Percentiles rank a stretch among this genome's conserved stretches.
Conservation (phyloP, 2,329 filamentous ascomycete genomes). For the Claviceps quebecensis region DNA sequence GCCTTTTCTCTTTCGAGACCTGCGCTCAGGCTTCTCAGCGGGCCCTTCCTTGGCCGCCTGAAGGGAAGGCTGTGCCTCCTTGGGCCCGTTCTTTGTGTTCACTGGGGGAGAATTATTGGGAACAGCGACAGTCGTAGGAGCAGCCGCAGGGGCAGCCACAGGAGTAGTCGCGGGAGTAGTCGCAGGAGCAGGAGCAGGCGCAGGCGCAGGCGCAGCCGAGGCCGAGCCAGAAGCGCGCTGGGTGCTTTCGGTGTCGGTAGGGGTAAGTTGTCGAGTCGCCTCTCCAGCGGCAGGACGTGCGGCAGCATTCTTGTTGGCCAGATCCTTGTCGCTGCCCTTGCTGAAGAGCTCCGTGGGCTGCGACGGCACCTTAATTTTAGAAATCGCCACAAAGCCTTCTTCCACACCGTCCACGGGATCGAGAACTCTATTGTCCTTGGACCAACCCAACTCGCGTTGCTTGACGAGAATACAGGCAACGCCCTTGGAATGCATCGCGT, state of each 20-base stretch:
- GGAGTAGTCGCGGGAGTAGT: not conserved
- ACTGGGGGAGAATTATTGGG: constrained; percentile 12
- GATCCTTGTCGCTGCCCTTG: constrained; percentile 22
- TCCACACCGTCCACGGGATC: constrained; percentile 62
- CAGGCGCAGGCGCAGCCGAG: not conserved
- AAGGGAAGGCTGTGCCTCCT: constrained; percentile 32
- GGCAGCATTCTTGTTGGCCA: constrained; percentile 22
- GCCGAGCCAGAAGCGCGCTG: constrained; percentile 19
- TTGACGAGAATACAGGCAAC: constrained; percentile 82
- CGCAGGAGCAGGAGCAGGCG: not conserved
- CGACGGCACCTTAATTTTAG: constrained; percentile 47
- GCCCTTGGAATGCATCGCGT: constrained; percentile 93
- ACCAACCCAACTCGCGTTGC: constrained; percentile 84
- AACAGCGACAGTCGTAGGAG: not conserved
- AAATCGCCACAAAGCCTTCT: constrained; percentile 59
- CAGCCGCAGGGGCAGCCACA: too few relatives aligned
- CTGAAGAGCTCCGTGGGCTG: constrained; percentile 23
- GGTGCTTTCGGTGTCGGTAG: constrained; percentile 13
- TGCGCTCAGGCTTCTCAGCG: constrained; percentile 48
- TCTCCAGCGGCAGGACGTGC: constrained; percentile 19
- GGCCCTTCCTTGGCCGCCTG: constrained; percentile 24
- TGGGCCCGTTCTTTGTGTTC: constrained; percentile 30
- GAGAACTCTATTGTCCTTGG: constrained; percentile 76
- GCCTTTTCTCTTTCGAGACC: constrained; percentile 55
- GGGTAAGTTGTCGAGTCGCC: constrained; percentile 12